Evolutionary conservation across 2,329 filamentous ascomycete species (phyloP), one percentile per base, ranked within the genome.

Genomic region (Fusarium subglutinans): DNA sequence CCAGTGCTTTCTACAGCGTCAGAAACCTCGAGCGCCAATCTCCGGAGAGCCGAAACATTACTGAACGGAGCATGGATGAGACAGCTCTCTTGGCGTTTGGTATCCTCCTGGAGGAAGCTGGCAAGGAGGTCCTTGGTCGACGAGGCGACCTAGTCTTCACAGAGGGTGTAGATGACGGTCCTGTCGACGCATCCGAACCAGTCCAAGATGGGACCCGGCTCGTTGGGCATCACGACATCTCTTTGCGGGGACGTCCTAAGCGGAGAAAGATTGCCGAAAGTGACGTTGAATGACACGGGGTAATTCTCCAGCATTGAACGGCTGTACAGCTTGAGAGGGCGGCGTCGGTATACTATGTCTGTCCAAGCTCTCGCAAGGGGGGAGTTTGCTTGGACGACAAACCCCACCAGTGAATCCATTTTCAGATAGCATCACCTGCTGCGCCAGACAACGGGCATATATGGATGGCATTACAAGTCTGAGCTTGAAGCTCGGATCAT

Each of bases 51-150:
- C 74, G 79, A 37, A 80, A 80, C 59, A 76, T 87, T 43, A 86
- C 89, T 68, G 86, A 89, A 79, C 81, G 87, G 72, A 93, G 90
- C 80, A 90, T 96, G 88, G 92, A 96, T 78, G 93, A 94, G 83
- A 94, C 92, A 20, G 93, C 93, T 8, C 85, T 96, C 66, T 83
- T 96, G 61, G 92, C 93, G 2, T 86, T 96, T 77, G 93, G 93
- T 3, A 90, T 96, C 55, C 81, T 96, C 64, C 83, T 95, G 47
- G 93, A 96, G 82, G 93, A 96, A 81, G 88, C 89, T 6, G 86
- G 88, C 22, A 85, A 86, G 45, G 88, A 91, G 53, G 80, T 86
- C 11, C 82, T 95, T 26, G 93, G 92, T 9, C 83, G 86, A 62
- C 88, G 85, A 18, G 93, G 93, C 28, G 91, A 94, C 81, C 80